Percentiles rank a stretch among this genome's conserved stretches.
Conservation (phyloP, 768 basidiomycete genomes). For the Pleurotus tuoliensis region DNA sequence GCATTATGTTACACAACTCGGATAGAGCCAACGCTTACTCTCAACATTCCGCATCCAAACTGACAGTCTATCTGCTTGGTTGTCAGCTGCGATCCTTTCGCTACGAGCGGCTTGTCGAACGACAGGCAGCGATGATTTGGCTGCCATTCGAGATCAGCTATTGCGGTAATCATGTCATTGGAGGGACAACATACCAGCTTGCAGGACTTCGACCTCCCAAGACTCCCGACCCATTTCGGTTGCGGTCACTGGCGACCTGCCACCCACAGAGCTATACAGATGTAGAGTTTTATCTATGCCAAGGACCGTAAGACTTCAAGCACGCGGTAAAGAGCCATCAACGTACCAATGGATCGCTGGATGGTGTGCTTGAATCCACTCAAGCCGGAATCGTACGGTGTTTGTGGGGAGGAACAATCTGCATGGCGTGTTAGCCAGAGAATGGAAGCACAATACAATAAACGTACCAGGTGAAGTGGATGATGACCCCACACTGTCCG, state of each 20-base stretch:
- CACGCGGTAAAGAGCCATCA: not conserved
- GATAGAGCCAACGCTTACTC: conserved; percentile 41
- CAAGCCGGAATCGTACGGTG: conserved; percentile 25
- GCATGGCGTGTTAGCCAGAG: not conserved
- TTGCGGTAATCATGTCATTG: not conserved
- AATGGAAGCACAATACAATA: not conserved
- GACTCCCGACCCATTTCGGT: conserved; percentile 26
- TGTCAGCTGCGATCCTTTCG: conserved; percentile 51
- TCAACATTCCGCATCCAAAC: conserved; percentile 83
- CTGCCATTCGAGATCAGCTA: conserved; percentile 18
- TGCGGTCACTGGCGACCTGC: no score
- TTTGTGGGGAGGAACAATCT: conserved; percentile 20
- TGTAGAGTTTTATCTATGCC: conserved; percentile 63
- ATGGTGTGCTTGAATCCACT: conserved; percentile 63
- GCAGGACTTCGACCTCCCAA: conserved; percentile 47
- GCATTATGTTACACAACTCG: not conserved
- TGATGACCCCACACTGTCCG: conserved; percentile 20
- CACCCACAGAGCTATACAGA: conserved; percentile 49
- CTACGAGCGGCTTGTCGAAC: conserved; percentile 50
- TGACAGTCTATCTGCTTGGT: conserved; percentile 63
- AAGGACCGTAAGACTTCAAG: not conserved
- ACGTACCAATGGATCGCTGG: conserved; percentile 62
- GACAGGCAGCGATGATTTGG: conserved; percentile 49
- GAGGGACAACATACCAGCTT: conserved; percentile 34
- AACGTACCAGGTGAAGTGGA: conserved; percentile 23